Conservation (phyloP, 1,284 basidiomycete genomes). For the Apiotrichum mycotoxinovorans region DNA sequence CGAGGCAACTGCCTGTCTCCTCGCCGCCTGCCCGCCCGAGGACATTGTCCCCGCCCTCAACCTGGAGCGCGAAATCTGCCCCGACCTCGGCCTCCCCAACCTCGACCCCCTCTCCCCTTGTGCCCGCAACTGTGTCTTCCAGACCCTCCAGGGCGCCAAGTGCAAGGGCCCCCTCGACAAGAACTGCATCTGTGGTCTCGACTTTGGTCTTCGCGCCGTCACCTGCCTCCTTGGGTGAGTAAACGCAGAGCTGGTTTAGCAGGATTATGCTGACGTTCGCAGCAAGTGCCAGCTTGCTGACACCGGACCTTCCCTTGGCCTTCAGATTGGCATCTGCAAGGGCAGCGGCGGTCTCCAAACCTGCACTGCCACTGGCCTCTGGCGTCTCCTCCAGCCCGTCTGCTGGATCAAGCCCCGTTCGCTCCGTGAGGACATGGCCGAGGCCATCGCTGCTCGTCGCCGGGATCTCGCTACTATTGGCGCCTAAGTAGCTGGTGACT, state of each 20-base stretch:
- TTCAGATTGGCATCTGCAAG: constrained; percentile 8
- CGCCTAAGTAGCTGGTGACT: no score
- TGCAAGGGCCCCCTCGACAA: constrained; percentile 11
- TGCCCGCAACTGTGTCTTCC: not conserved
- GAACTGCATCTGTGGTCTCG: constrained; percentile 7
- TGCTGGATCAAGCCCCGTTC: constrained; percentile 1
- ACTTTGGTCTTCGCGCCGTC: not conserved
- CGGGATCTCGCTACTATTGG: not conserved
- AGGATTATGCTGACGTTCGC: not conserved
- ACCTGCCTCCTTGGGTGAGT: constrained; percentile 1
- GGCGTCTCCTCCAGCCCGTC: constrained; percentile 1
- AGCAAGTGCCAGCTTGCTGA: not conserved
- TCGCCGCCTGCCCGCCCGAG: not conserved
- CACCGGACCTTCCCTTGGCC: not conserved
- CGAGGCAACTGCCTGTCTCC: not conserved
- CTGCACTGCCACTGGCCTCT: constrained; percentile 8
- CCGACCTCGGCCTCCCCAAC: constrained; percentile 10
- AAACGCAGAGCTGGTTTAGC: no score
- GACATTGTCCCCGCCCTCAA: not conserved
- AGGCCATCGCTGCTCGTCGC: not conserved
- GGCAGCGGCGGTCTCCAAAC: not conserved
- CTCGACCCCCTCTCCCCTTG: not conserved
- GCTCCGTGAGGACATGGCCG: not conserved
- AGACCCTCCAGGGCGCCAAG: not conserved
- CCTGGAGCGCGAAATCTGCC: constrained; percentile 3